These are phyloP conservation scores for Flaveria robusta DNA, from an alignment of 129 eudicot genomes.

Conservation along the genomic window DNA sequence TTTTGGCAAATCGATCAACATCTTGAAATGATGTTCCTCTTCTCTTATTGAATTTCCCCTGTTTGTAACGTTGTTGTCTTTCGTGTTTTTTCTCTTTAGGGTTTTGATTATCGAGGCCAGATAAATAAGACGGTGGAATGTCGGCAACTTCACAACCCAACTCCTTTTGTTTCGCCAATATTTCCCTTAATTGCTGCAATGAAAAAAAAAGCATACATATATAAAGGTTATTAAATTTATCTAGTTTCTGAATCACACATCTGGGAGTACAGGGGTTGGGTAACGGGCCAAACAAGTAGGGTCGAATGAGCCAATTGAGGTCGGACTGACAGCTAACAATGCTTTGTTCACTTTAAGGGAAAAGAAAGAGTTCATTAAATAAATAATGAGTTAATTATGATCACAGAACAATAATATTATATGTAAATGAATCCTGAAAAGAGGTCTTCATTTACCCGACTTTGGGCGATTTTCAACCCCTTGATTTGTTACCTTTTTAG, in stretches of 20 bases:
- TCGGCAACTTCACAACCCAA: slow-evolving; percentile 93
- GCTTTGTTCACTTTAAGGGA: neutral
- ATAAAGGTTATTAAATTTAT: neutral
- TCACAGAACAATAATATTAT: neutral
- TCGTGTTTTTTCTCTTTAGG: slow-evolving; percentile 31
- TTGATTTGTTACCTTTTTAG: neutral
- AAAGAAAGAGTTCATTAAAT: neutral
- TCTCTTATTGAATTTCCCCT: slow-evolving; percentile 54
- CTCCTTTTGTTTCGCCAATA: slow-evolving; percentile 83
- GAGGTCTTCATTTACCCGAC: neutral
- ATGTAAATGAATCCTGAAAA: neutral
- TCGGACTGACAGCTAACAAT: neutral
- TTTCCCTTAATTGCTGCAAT: slow-evolving; percentile 82
- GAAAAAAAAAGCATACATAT: slow-evolving; percentile 16
- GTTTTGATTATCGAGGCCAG: slow-evolving; percentile 48
- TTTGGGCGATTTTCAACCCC: neutral
- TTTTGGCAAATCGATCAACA: slow-evolving; percentile 39
- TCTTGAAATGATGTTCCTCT: slow-evolving; percentile 44
- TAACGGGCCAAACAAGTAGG: neutral
- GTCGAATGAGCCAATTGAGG: neutral
- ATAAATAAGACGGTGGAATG: slow-evolving; percentile 63
- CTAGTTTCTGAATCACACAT: neutral
- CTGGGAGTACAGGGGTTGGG: neutral
- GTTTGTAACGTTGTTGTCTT: slow-evolving; percentile 34
- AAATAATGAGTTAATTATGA: neutral